Evolutionary conservation across 805 yeast genomes (phyloP).

Genomic region (Starmerella ratchasimensis): DNA sequence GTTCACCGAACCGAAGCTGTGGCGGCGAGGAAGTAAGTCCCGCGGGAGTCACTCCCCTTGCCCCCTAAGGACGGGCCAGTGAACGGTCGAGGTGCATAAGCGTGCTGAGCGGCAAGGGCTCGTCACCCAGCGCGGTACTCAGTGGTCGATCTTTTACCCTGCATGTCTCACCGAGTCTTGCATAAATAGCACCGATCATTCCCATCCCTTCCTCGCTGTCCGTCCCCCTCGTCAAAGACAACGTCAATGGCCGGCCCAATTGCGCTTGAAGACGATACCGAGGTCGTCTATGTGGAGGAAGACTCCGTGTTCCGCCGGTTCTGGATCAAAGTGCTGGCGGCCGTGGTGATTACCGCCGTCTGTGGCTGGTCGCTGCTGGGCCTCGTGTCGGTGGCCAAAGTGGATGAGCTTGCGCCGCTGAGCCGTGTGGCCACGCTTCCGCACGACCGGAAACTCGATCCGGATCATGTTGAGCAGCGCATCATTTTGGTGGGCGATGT

Average conservation of each 20-base stretch:
- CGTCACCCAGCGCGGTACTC: too few relatives aligned
- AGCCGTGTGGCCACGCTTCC: slow-evolving; percentile 19
- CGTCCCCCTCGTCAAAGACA: too few relatives aligned
- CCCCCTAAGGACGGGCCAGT: too few relatives aligned
- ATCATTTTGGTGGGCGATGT: slow-evolving; percentile 71
- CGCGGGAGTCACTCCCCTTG: too few relatives aligned
- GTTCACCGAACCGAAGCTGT: too few relatives aligned
- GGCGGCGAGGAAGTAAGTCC: too few relatives aligned
- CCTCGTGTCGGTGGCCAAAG: slow-evolving; percentile 1
- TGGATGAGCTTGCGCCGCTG: slow-evolving; percentile 17
- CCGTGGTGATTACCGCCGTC: not conserved
- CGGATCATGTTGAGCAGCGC: slow-evolving; percentile 26
- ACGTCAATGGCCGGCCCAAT: not conserved
- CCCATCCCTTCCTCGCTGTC: too few relatives aligned
- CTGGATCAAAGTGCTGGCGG: not conserved
- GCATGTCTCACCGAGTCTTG: too few relatives aligned
- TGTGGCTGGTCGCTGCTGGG: not conserved
- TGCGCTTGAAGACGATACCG: not conserved
- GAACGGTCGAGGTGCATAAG: too few relatives aligned
- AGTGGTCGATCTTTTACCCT: too few relatives aligned
- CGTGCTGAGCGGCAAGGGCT: too few relatives aligned
- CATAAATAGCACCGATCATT: too few relatives aligned
- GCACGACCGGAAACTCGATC: slow-evolving; percentile 10
- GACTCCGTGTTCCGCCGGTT: not conserved
- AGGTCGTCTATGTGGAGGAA: not conserved